Base-by-base conservation (phyloP, 2,329 filamentous ascomycete genomes). In the Epichloe amarillans region DNA sequence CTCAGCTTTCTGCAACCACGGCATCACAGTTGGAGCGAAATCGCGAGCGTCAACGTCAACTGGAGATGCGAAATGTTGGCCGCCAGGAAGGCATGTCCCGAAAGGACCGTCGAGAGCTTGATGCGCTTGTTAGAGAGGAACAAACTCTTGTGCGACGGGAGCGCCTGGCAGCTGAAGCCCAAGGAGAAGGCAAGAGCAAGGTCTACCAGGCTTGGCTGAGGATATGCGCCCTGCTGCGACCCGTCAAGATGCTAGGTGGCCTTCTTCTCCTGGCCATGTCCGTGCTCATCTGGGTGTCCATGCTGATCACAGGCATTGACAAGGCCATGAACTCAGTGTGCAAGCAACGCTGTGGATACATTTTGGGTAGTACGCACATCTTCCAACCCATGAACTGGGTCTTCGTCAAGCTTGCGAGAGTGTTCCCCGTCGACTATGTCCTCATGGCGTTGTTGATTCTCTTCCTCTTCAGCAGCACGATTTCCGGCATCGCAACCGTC, bases 311-410 rank as follows among this genome's bases (percentile, higher is more conserved):
- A 0, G 86, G 83, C 57, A 89, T 97, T 61, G 93, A 98, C 77
- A 97, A 97, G 72, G 88, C 89, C 37, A 90, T 86, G 66, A 96
- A 97, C 71, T 96, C 90, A 3, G 72, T 94, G 55, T 98, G 93
- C 77, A 91, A 93, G 66, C 74, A 82, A 53, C 83, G 81, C 59
- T 98, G 93, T 64, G 93, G 93, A 55, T 98, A 96, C 68, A 86
- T 97, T 47, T 76, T 98, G 4, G 88, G 83, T 42, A 77, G 74
- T 62, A 86, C 94, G 65, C 88, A 94, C 65, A 82, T 97, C 58
- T 95, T 96, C 73, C 93, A 98, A 65, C 93, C 93, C 1, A 74
- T 96, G 62, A 97, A 98, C 70, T 95, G 84, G 79, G 73, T 95
- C 52, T 68, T 69, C 51, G 82, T 95, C 56, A 77, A 86, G 67